Conservation (phyloP, 2,329 filamentous ascomycete species). For the Paecilomyces variotii region DNA sequence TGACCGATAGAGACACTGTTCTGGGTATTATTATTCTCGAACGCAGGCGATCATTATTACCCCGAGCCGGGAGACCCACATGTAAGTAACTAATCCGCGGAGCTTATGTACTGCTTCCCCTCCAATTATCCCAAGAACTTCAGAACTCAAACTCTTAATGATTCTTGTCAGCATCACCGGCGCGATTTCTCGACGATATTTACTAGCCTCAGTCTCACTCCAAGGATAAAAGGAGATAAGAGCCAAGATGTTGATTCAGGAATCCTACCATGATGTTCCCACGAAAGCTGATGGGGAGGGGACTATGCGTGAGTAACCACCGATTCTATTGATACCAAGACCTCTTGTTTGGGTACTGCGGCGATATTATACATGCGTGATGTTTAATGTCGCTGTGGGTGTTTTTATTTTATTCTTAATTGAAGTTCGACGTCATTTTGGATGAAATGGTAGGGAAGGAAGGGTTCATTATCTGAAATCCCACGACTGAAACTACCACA, state of each 20-base stretch:
- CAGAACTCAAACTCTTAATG: background rate
- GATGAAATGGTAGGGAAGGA: background rate
- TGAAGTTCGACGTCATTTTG: background rate
- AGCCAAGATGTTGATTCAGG: slow-evolving; percentile 49
- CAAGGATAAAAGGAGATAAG: background rate
- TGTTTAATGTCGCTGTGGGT: too few species aligned
- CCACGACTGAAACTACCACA: too few species aligned
- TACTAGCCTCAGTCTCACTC: too few species aligned
- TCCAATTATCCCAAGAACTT: background rate
- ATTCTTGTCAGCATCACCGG: background rate
- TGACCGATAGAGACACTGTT: too few species aligned
- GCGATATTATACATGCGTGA: background rate
- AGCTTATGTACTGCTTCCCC: background rate
- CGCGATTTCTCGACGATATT: background rate
- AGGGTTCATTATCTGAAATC: too few species aligned
- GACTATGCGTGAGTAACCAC: slow-evolving; percentile 43
- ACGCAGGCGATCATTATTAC: too few species aligned
- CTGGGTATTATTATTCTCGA: too few species aligned
- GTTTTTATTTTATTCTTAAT: background rate
- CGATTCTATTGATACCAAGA: slow-evolving; percentile 1
- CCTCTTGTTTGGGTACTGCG: background rate
- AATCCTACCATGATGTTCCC: slow-evolving; percentile 51
- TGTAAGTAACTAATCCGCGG: background rate
- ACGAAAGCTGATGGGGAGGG: slow-evolving; percentile 50
- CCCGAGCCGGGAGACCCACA: background rate